Conservation (phyloP, 2,329 filamentous ascomycete species). For the Penicillium sclerotiorum region DNA sequence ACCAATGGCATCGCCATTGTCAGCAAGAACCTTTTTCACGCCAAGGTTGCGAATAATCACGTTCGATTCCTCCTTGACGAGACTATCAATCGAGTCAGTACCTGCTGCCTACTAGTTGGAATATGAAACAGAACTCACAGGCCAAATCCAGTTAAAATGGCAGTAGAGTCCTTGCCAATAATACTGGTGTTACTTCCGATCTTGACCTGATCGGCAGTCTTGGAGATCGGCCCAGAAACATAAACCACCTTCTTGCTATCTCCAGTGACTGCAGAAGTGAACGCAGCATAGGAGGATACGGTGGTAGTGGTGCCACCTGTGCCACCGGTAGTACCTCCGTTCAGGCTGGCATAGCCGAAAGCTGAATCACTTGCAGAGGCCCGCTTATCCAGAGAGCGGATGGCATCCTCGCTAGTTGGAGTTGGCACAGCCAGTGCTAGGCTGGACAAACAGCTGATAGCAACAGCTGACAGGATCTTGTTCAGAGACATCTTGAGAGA, state of each 20-base stretch:
- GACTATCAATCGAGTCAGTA: conserved; percentile 35
- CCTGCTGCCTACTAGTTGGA: not conserved
- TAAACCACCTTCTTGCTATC: conserved; percentile 51
- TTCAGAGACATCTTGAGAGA: not conserved
- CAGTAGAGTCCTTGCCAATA: conserved; percentile 53
- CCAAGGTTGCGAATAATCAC: conserved; percentile 66
- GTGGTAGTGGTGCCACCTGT: conserved; percentile 58
- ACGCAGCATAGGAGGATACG: conserved; percentile 54
- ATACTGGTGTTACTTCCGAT: conserved; percentile 57
- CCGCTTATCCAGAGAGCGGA: not conserved
- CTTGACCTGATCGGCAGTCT: conserved; percentile 47
- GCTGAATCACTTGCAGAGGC: conserved; percentile 19
- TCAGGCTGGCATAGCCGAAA: conserved; percentile 51
- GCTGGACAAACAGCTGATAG: conserved; percentile 26
- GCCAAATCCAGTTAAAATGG: conserved; percentile 56
- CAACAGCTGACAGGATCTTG: conserved; percentile 11
- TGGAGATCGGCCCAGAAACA: conserved; percentile 50
- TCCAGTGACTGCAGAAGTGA: conserved; percentile 54
- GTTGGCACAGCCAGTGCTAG: conserved; percentile 32
- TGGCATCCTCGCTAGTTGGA: conserved; percentile 21
- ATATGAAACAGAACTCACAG: conserved; percentile 24
- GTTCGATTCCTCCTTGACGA: conserved; percentile 59
- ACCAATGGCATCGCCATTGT: conserved; percentile 62
- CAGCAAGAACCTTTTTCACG: conserved; percentile 59
- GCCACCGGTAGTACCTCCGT: conserved; percentile 59